A percentile compares a stretch with the other conserved stretches of the same genome.
phyloP scores from a whole-genome alignment of 2,329 filamentous ascomycete genomes.

The Fusarium sp. region DNA sequence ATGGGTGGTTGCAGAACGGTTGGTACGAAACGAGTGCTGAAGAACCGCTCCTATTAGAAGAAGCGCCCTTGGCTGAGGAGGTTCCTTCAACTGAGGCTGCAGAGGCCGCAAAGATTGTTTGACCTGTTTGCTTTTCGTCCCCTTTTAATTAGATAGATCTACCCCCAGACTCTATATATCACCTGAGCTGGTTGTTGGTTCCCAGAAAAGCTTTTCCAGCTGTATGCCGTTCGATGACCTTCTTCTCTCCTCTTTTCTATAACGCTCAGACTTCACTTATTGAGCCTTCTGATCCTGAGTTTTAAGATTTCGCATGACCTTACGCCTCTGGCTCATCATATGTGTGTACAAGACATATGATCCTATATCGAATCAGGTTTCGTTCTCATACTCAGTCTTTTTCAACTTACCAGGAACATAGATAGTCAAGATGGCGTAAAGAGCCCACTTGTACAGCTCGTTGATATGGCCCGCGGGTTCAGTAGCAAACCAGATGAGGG shows the following conservation, averaged over 20 bases:
- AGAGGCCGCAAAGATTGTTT: background rate
- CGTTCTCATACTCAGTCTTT: background rate
- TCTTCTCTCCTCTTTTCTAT: background rate
- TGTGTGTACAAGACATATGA: slow-evolving; percentile 89
- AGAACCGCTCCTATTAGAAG: slow-evolving; percentile 45
- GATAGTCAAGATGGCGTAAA: slow-evolving; percentile 75
- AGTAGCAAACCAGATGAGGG: slow-evolving; percentile 79
- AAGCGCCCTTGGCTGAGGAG: slow-evolving; percentile 18
- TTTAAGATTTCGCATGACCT: slow-evolving; percentile 77
- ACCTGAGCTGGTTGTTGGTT: background rate
- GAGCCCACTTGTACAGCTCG: slow-evolving; percentile 66
- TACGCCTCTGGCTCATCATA: slow-evolving; percentile 92
- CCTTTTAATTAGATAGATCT: slow-evolving; percentile 3
- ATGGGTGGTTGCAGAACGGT: slow-evolving; percentile 71
- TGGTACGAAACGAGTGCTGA: slow-evolving; percentile 73
- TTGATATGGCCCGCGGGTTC: slow-evolving; percentile 65
- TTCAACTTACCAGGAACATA: slow-evolving; percentile 81
- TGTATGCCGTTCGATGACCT: background rate
- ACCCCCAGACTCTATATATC: slow-evolving; percentile 9
- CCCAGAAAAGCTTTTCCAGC: background rate
- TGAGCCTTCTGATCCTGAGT: slow-evolving; percentile 57
- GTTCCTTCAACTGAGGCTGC: background rate
- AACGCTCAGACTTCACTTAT: slow-evolving; percentile 9
- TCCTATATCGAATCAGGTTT: slow-evolving; percentile 57
- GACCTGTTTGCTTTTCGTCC: background rate